Percentiles rank a stretch among this genome's conserved stretches.
Conservation (phyloP, 2,329 filamentous ascomycete genomes). For the Trichoderma sp. region DNA sequence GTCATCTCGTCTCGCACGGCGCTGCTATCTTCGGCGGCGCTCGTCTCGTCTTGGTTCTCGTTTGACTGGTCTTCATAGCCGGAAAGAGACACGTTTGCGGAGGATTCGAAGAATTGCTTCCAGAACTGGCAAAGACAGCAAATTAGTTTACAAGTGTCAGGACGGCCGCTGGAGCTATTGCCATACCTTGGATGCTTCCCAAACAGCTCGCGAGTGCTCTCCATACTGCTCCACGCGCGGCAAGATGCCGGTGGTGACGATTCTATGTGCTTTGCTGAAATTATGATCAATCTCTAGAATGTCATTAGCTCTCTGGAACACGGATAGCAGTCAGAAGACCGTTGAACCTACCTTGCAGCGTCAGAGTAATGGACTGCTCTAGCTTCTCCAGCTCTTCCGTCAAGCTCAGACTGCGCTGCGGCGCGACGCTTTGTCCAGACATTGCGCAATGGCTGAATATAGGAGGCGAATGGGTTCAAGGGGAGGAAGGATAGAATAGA, state of each 20-base stretch:
- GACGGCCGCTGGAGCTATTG: too few relatives aligned
- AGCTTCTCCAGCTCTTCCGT: conserved; percentile 95
- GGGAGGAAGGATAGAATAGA: too few relatives aligned
- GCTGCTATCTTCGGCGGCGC: conserved; percentile 51
- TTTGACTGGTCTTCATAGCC: conserved; percentile 85
- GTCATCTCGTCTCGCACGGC: conserved; percentile 59
- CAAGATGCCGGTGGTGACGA: conserved; percentile 90
- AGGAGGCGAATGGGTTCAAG: neutral
- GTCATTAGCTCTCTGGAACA: neutral
- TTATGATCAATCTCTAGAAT: conserved; percentile 91
- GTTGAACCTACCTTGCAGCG: conserved; percentile 70
- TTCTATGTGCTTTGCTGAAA: conserved; percentile 94
- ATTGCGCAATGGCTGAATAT: conserved; percentile 36
- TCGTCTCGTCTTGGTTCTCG: conserved; percentile 54
- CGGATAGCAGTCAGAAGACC: neutral
- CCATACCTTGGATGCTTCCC: conserved; percentile 89
- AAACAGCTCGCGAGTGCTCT: conserved; percentile 89
- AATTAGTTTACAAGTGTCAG: neutral
- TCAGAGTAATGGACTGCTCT: conserved; percentile 95
- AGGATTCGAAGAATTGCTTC: conserved; percentile 99
- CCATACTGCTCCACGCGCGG: conserved; percentile 95
- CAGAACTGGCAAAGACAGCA: conserved; percentile 69
- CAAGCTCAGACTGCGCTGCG: conserved; percentile 65
- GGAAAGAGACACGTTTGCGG: conserved; percentile 93
- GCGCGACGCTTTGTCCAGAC: conserved; percentile 51